phyloP scores from a whole-genome alignment of 2,329 filamentous ascomycete species.

The Lachnellula hyalina region DNA sequence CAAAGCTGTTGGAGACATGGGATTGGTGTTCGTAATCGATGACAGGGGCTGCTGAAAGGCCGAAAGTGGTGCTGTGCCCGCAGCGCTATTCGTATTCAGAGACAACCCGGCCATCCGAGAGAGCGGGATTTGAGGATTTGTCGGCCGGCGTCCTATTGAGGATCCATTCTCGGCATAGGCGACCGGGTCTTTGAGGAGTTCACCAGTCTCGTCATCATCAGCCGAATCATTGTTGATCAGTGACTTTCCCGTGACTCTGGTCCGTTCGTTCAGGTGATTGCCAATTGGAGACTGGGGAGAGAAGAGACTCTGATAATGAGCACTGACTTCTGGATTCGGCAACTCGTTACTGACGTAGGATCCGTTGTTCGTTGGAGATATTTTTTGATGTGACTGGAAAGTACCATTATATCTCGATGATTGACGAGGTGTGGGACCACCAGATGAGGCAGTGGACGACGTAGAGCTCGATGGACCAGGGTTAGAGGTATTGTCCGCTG shows the following conservation, averaged over 20 bases:
- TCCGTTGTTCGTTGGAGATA: conserved; percentile 51
- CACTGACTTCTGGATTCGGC: conserved; percentile 48
- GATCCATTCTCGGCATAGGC: conserved; percentile 68
- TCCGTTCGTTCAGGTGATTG: conserved; percentile 59
- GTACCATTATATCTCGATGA: conserved; percentile 51
- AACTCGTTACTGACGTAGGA: conserved; percentile 53
- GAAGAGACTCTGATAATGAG: conserved; percentile 59
- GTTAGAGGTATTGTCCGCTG: conserved; percentile 43
- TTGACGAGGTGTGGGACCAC: conserved; percentile 25
- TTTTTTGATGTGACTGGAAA: conserved; percentile 43
- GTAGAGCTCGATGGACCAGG: conserved; percentile 35
- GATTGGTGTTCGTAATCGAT: conserved; percentile 33
- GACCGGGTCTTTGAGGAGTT: conserved; percentile 66
- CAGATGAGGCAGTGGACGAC: conserved; percentile 38
- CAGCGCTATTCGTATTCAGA: conserved; percentile 59
- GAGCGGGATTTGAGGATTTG: conserved; percentile 66
- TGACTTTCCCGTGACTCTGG: conserved; percentile 60
- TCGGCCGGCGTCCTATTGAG: conserved; percentile 55
- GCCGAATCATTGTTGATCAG: conserved; percentile 67
- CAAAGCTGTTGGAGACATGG: conserved; percentile 53
- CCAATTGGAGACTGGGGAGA: conserved; percentile 69
- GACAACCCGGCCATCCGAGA: conserved; percentile 65
- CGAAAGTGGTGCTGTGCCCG: conserved; percentile 25
- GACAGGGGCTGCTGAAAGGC: conserved; percentile 21
- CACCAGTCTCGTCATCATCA: conserved; percentile 65